Percentiles rank a stretch among this genome's conserved stretches.
phyloP scores from a whole-genome alignment of 768 basidiomycete genomes.

The Termitomyces sp. region DNA sequence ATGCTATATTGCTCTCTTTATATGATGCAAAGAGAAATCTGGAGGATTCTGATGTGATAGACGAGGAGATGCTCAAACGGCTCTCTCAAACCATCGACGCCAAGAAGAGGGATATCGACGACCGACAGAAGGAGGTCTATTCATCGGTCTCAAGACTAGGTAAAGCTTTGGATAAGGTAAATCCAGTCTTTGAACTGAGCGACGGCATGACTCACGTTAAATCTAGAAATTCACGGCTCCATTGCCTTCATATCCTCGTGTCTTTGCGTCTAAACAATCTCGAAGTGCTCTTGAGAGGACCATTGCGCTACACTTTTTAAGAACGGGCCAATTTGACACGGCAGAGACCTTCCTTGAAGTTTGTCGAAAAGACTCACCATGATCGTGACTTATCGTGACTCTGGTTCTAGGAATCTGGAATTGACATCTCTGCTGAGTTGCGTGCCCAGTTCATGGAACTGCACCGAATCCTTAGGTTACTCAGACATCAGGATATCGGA shows the following conservation, averaged over 20 bases:
- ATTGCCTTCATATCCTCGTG: conserved; percentile 62
- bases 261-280: conserved; percentile 63
- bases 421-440: conserved; percentile 50
- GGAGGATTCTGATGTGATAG: conserved; percentile 42
- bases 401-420: conserved; percentile 57
- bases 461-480: conserved; percentile 66
- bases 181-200: conserved; percentile 11
- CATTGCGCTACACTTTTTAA: conserved; percentile 72
- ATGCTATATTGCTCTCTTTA: conserved; percentile 58
- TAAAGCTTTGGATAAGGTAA: conserved; percentile 89
- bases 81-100: conserved; percentile 60
- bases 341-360: conserved; percentile 77
- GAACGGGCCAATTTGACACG: conserved; percentile 78
- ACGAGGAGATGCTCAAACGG: conserved; percentile 45
- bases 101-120: conserved; percentile 82
- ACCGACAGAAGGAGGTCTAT: conserved; percentile 87
- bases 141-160: conserved; percentile 72
- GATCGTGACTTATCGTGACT: conserved; percentile 4
- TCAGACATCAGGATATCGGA: conserved; percentile 61
- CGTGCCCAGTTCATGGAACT: conserved; percentile 63
- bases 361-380: conserved; percentile 17
- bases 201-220: neutral
- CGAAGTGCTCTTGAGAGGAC: conserved; percentile 62
- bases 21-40: conserved; percentile 52
- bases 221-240: conserved; percentile 55